Conservation (phyloP, 176 grass and related monocot genomes). For the Zea mays region Zm-B73-REFERENCE-NAM-5.0 NC_050100.1:207438001-207438500, state of each 20-base stretch:
- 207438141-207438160: slow-evolving; percentile 8
- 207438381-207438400: slow-evolving; percentile 8
- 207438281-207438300: slow-evolving; percentile 76
- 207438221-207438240: slow-evolving; percentile 30
- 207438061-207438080: neutral
- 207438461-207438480: slow-evolving; percentile 80
- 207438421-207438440: slow-evolving; percentile 14
- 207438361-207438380: neutral
- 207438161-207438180: neutral
- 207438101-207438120: neutral
- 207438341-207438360: neutral
- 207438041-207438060: neutral
- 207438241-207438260: slow-evolving; percentile 87
- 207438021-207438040: neutral
- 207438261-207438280: slow-evolving; percentile 82
- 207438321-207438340: slow-evolving; percentile 10
- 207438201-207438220: slow-evolving; percentile 10
- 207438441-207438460: slow-evolving; percentile 60
- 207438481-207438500: slow-evolving; percentile 90
- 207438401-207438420: neutral
- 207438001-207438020: neutral
- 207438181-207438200: slow-evolving; percentile 7
- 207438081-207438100: neutral
- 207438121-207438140: neutral
- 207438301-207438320: slow-evolving; percentile 9